Evolutionary conservation across 495 filamentous ascomycete species (phyloP).

Genomic region (Penicillium ucsense): DNA sequence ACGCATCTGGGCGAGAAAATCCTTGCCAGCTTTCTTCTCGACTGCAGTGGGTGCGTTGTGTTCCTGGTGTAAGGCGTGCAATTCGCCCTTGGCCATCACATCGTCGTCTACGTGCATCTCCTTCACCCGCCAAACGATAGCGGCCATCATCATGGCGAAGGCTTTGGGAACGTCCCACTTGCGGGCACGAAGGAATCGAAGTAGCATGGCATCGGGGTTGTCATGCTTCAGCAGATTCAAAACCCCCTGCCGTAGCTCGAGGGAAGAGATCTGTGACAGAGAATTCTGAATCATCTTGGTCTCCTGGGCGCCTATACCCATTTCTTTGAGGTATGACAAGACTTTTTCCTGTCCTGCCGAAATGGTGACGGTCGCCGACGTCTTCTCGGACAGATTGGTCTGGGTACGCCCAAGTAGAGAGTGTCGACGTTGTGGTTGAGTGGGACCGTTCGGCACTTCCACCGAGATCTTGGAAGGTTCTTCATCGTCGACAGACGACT

Average conservation of each 20-base stretch:
- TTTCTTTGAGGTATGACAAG: conserved; percentile 14
- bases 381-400: conserved; percentile 17
- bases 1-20: conserved; percentile 74
- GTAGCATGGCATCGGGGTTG: conserved; percentile 77
- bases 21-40: conserved; percentile 55
- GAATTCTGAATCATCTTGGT: conserved; percentile 22
- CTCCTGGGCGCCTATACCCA: conserved; percentile 17
- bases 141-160: conserved; percentile 80
- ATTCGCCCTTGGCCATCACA: conserved; percentile 69
- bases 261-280: conserved; percentile 43
- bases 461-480: conserved; percentile 1
- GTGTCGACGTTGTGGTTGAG: conserved; percentile 14
- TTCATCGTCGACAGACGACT: conserved; percentile 21
- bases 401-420: conserved; percentile 18
- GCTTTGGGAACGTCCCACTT: conserved; percentile 93
- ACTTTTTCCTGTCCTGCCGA: conserved; percentile 12
- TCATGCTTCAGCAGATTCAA: conserved; percentile 88
- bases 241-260: conserved; percentile 63
- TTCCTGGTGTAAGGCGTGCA: conserved; percentile 47
- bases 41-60: conserved; percentile 40
- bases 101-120: conserved; percentile 77
- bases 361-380: conserved; percentile 5
- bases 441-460: conserved; percentile 8
- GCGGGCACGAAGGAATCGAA: conserved; percentile 82
- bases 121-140: conserved; percentile 75